Base-by-base conservation (phyloP, 192 early-diverging fungal genomes). In the Coemansia sp. region DNA sequence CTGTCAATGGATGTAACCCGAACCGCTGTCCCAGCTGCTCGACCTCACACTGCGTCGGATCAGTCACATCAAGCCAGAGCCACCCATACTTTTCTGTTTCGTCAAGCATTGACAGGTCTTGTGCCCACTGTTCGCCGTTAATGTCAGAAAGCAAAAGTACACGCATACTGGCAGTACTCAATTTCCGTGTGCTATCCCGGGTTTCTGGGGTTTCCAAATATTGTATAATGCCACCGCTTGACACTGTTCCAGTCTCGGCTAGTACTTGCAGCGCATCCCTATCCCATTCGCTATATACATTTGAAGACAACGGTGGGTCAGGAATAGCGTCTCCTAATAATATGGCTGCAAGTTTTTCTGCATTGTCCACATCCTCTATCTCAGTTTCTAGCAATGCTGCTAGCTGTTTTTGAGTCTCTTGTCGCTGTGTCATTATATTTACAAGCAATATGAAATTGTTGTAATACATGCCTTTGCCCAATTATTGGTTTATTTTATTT, bases 1-100 rank as follows among this genome's bases (percentile, higher is more conserved):
- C 84, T 1, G 95, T 95, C 32, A 97, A 71, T 23, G 93, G 93
- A 69, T 97, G 95, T 18, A 97, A 88, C 19, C 80, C 83, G 54
- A 95, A 92, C 13, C 85, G 73, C 74, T 86, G 64, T 9, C 38
- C 84, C 23, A 89, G 57, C 35, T 61, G 63, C n/a, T 74, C 56
- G 62, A 89, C 86, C 64, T 92, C 89, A 26, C 75, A 71, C n/a
- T 81, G 83, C 2, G 79, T 89, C 1, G 88, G 85, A 3, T 76
- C 73, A 4, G 84, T 57, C 11, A 87, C 65, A 71, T 92, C 86
- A 19, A 92, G 39, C 90, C 90, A 92, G 74, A 81, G 53, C 47
- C 84, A 56, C 10, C 23, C 59, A 6, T 23, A 19, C 3, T 32
- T 49, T 0, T 20, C 53, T 1, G 10, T 19, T 4, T 8, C 9